Conservation (phyloP, 169 alveolate genomes). For the Plasmodium yoelii region DNA sequence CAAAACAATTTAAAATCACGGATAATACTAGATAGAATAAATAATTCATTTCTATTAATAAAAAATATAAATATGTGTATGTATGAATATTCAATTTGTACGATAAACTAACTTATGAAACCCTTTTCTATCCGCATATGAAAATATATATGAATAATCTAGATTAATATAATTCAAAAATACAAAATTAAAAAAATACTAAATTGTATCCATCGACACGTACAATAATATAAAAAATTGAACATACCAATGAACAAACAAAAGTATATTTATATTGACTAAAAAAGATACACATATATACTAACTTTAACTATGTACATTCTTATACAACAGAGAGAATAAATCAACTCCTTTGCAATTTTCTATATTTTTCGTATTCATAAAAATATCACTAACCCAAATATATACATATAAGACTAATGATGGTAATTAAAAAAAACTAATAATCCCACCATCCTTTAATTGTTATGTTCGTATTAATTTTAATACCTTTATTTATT, state of each 20-base stretch:
- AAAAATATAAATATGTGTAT: not conserved
- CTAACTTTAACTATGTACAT: no score
- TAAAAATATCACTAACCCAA: not conserved
- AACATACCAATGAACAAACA: no score
- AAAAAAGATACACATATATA: no score
- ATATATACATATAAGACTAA: not conserved
- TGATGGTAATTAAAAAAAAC: slow-evolving; percentile 6
- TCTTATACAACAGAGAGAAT: no score
- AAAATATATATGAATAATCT: no score
- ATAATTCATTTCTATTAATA: slow-evolving; percentile 45
- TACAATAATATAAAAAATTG: no score
- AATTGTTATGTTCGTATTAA: slow-evolving; percentile 6
- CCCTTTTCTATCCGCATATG: no score
- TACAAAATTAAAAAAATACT: no score
- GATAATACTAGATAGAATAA: slow-evolving; percentile 28
- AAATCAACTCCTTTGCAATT: no score
- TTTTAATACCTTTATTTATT: slow-evolving; percentile 7
- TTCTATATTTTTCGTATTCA: no score
- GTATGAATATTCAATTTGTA: not conserved
- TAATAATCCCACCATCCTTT: not conserved
- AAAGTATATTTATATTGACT: no score
- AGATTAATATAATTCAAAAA: no score
- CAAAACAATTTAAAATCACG: slow-evolving; percentile 22
- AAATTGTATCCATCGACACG: not conserved
- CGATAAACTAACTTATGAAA: not conserved